A percentile compares a stretch with the other conserved stretches of the same genome.
Conservation (phyloP, 768 basidiomycete genomes). For the Leucosporidium creatinivorum region DNA sequence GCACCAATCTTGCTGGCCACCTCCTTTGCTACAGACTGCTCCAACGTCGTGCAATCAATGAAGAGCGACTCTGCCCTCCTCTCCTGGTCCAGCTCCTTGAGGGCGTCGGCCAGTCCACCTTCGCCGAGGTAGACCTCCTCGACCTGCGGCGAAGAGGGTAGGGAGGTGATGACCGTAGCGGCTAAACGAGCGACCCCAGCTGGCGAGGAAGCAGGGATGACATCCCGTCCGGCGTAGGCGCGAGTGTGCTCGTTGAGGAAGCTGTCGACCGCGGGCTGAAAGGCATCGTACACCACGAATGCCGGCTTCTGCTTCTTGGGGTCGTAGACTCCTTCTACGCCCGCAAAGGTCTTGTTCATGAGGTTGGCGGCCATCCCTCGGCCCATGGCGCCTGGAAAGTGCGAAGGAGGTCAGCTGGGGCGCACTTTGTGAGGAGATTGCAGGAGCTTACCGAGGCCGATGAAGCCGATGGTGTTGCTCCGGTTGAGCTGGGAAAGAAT, state of each 20-base stretch:
- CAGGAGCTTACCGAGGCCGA: slow-evolving; percentile 61
- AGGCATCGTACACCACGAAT: slow-evolving; percentile 73
- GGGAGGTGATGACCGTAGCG: slow-evolving; percentile 70
- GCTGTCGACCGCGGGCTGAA: slow-evolving; percentile 52
- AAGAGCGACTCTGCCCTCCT: slow-evolving; percentile 50
- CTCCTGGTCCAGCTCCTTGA: slow-evolving; percentile 47
- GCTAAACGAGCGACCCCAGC: slow-evolving; percentile 47
- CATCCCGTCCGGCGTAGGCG: slow-evolving; percentile 55
- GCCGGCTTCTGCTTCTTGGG: slow-evolving; percentile 36
- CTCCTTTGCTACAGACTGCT: slow-evolving; percentile 63
- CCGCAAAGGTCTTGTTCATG: slow-evolving; percentile 59
- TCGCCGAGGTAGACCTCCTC: slow-evolving; percentile 59
- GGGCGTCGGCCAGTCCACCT: slow-evolving; percentile 59
- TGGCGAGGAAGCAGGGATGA: slow-evolving; percentile 58
- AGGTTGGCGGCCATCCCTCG: slow-evolving; percentile 78
- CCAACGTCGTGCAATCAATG: slow-evolving; percentile 87
- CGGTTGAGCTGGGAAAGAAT: neutral
- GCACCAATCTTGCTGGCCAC: slow-evolving; percentile 49
- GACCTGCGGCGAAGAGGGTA: slow-evolving; percentile 86
- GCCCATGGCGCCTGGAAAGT: slow-evolving; percentile 54
- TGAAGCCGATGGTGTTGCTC: slow-evolving; percentile 52
- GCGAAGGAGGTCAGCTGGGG: neutral
- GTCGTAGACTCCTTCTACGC: slow-evolving; percentile 7
- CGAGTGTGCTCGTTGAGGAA: slow-evolving; percentile 55
- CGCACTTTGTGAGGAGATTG: neutral